Conservation (phyloP, 129 eudicot genomes). For the Artemisia argyi region DNA sequence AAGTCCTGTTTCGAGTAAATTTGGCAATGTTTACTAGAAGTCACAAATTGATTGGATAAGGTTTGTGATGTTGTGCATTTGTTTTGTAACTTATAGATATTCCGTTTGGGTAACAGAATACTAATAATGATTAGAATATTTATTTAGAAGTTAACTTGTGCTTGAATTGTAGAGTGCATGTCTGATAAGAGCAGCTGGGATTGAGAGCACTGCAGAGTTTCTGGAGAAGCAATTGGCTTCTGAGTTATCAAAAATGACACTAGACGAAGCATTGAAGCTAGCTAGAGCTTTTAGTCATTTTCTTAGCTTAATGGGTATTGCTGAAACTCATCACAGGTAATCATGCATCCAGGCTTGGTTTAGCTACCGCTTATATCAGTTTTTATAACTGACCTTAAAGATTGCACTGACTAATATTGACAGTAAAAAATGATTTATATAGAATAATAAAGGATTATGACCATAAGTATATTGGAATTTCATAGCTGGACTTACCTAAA, state of each 20-base stretch:
- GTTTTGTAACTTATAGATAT: conserved; percentile 3
- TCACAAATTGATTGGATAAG: neutral
- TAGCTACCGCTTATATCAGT: neutral
- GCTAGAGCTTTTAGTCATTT: conserved; percentile 92
- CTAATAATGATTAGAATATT: conserved; percentile 1
- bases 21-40: neutral
- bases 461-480: conserved; percentile 4
- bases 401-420: conserved; percentile 7
- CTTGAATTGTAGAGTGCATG: conserved; percentile 77
- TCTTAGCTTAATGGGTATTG: conserved; percentile 82
- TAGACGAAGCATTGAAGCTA: conserved; percentile 77
- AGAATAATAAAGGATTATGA: conserved; percentile 4
- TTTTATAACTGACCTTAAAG: conserved; percentile 5
- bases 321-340: conserved; percentile 98
- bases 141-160: conserved; percentile 22
- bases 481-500: neutral
- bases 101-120: conserved; percentile 4
- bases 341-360: conserved; percentile 18
- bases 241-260: conserved; percentile 75
- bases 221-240: conserved; percentile 82
- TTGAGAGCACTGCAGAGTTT: conserved; percentile 80
- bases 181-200: conserved; percentile 73
- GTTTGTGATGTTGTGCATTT: conserved; percentile 16
- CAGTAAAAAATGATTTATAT: conserved; percentile 20
- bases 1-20: conserved; percentile 12